A percentile compares a stretch with the other conserved stretches of the same genome.
Evolutionary conservation across 805 yeast genomes (phyloP).

Genomic region (Candida maltosa): DNA sequence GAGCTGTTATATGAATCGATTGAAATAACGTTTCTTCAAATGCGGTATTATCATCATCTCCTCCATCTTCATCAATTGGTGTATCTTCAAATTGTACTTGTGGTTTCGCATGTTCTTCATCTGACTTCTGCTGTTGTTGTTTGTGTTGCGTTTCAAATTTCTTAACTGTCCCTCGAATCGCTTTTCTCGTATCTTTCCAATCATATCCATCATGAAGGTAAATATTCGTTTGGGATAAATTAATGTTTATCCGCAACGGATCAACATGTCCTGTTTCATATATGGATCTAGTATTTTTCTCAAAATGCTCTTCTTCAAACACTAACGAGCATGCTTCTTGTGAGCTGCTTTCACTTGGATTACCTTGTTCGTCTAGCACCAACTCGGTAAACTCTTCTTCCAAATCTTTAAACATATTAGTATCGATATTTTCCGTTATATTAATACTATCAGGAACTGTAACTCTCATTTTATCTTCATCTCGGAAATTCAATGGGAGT

Average conservation of each 20-base stretch:
- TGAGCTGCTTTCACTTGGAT: slow-evolving; percentile 9
- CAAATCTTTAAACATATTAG: slow-evolving; percentile 20
- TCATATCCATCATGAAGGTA: slow-evolving; percentile 87
- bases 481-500: slow-evolving; percentile 58
- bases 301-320: slow-evolving; percentile 27
- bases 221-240: slow-evolving; percentile 38
- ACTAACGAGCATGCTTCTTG: slow-evolving; percentile 4
- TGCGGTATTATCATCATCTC: slow-evolving; percentile 16
- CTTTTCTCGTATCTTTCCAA: slow-evolving; percentile 74
- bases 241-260: slow-evolving; percentile 27
- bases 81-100: slow-evolving; percentile 8
- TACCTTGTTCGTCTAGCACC: slow-evolving; percentile 4
- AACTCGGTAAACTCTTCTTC: slow-evolving; percentile 3
- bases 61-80: slow-evolving; percentile 9
- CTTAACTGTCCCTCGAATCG: slow-evolving; percentile 63
- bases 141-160: slow-evolving; percentile 52
- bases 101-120: too few species aligned
- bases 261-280: slow-evolving; percentile 7
- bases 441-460: too few species aligned
- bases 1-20: slow-evolving; percentile 70
- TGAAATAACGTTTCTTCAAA: slow-evolving; percentile 69
- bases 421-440: slow-evolving; percentile 40
- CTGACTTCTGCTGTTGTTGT: slow-evolving; percentile 17
- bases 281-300: neutral
- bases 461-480: slow-evolving; percentile 56